Evolutionary conservation across 345 rosid species (phyloP), one percentile per base, ranked within the genome.

Genomic region (Brassica carinata): DNA sequence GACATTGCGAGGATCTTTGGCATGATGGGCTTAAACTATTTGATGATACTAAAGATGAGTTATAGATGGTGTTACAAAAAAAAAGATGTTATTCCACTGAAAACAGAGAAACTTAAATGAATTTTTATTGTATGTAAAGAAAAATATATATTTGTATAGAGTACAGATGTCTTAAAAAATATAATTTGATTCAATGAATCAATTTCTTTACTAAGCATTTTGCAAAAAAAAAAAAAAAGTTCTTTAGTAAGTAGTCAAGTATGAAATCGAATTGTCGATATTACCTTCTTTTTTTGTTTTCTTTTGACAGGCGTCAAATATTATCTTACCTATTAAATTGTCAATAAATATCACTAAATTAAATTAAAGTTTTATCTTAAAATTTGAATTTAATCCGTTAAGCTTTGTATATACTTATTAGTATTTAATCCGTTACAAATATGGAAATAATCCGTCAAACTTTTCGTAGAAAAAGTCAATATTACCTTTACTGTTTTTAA

Each of bases 1-100:
- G 84, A 65, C 79, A 77, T 51, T 86, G 88, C 63, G 85, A 86
- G 55, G 87, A 84, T 80, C 74, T 31, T 79, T 15, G 69, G 62
- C 40, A 18, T 10, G 57, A 53, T 30, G 87, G 87, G 23, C 75
- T 80, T 72, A 84, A 84, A 85, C 67, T 84, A 33, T 77, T 86
- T 67, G 84, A 78, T 73, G 75, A 72, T 59, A 30, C 23, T 6
- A 43, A 77, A 59, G 15, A 79, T 48, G 78, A 79, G 57, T 45
- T 79, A 48, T 73, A 79, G 70, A 23, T 23, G 26, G 26, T 23
- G 26, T 23, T 23, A 23, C 26, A 23, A 23, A 23, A 23, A 23
- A 23, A 23, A 1, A 23, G 26, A 59, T 18, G 3, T 67, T 30
- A 4, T 45, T 75, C 73, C 17, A 36, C 15, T 65, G 36, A 27